Evolutionary conservation across 176 grass and related monocot species (phyloP), one percentile per base, ranked within the genome.

Genomic region (Triticum monococcum): DNA sequence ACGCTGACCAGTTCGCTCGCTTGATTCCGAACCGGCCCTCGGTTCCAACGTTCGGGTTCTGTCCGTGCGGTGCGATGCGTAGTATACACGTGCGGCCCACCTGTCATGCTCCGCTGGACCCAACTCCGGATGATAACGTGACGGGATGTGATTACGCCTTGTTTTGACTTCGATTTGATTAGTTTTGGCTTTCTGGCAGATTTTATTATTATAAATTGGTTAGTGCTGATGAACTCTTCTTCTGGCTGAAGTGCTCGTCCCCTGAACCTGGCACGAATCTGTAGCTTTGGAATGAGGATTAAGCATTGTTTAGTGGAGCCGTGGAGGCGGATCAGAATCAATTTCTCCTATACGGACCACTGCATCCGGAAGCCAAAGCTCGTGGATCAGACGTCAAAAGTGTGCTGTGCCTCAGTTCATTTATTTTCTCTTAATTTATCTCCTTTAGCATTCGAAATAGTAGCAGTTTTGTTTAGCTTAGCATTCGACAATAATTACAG

Each of bases 1-100:
- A 16, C 8, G 65, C 56, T 86, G 88, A 86, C 88, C 78, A 26
- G 7, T 31, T 79, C 28, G 45, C 0, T 79, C 28, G 45, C 0
- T 0, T 17, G 16, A 22, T n/a, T 78, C 48, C 1, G 72, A 68
- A 28, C 70, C 26, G 56, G 40, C 57, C 82, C 77, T 89, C 84
- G 31, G 28, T 54, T 74, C 17, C 54, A 72, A 72, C 84, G 83
- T 72, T 31, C 20, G 7, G 68, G 24, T 25, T 8, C 12, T 26
- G 24, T 45, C 43, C 43, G 43, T 45, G 43, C 43, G 43, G 43
- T 16, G 23, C 6, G 72, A 28, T n/a, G n/a, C n/a, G n/a, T n/a
- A n/a, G n/a, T 45, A 37, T 45, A 8, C 72, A 1, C 25, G 41
- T 57, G 25, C 23, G 75, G 14, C 57, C 81, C 43, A 1, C 23